Conservation (phyloP, 2,329 filamentous ascomycete species). For the Epichloe baconii region DNA sequence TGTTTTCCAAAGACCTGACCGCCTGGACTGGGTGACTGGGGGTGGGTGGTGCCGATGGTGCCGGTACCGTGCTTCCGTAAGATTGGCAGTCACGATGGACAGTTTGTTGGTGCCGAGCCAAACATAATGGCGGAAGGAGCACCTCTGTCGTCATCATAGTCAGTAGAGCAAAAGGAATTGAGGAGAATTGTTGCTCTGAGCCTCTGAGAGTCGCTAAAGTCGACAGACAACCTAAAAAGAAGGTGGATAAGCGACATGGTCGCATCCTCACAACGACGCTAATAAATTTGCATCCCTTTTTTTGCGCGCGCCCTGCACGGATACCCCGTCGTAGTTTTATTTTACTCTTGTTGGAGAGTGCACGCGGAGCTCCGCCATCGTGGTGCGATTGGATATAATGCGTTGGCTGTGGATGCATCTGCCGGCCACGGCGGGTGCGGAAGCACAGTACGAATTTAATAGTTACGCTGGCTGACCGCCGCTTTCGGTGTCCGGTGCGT, state of each 20-base stretch:
- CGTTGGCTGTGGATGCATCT: background rate
- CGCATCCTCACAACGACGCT: background rate
- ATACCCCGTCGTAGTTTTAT: too few species aligned
- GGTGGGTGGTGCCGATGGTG: too few species aligned
- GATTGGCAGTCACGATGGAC: background rate
- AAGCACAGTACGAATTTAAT: background rate
- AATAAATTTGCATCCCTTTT: background rate
- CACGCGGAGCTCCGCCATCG: too few species aligned
- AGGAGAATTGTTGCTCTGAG: too few species aligned
- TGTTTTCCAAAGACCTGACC: background rate
- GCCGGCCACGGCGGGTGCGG: too few species aligned
- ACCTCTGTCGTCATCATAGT: background rate
- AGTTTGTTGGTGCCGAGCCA: background rate
- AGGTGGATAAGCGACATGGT: background rate
- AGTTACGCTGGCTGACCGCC: background rate
- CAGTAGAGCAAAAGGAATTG: background rate
- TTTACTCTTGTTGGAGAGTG: too few species aligned
- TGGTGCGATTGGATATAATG: background rate
- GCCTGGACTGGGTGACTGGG: too few species aligned
- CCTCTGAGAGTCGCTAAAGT: too few species aligned
- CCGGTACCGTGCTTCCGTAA: background rate
- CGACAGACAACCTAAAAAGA: too few species aligned
- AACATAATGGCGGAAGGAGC: too few species aligned
- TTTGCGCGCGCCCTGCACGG: background rate
- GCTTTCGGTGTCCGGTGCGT: background rate